These are phyloP conservation scores for Vicia sativa DNA, from an alignment of 306 rosid genomes.

Conservation along the genomic window DNA sequence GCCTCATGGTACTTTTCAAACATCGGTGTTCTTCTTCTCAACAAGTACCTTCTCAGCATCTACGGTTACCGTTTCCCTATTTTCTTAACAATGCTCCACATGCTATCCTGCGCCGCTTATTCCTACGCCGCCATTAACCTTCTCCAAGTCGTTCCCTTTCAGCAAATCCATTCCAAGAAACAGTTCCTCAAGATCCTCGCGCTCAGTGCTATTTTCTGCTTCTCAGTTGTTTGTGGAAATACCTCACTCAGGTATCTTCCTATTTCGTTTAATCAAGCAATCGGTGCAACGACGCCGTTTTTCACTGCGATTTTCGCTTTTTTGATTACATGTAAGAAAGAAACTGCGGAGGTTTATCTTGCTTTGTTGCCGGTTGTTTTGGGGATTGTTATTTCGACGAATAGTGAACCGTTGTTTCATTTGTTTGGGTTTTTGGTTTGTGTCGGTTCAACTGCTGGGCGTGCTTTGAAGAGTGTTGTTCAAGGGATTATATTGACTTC, in stretches of 20 bases:
- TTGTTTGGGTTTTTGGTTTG: constrained; percentile 80
- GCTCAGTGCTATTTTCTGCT: constrained; percentile 73
- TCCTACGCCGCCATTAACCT: constrained; percentile 61
- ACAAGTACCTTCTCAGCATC: constrained; percentile 90
- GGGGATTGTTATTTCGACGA: constrained; percentile 79
- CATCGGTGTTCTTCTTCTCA: constrained; percentile 88
- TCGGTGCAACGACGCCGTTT: constrained; percentile 93
- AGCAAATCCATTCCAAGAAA: constrained; percentile 66
- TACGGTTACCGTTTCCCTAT: constrained; percentile 84
- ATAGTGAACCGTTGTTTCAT: constrained; percentile 83
- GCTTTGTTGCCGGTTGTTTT: constrained; percentile 82
- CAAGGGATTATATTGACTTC: constrained; percentile 79
- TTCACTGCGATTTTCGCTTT: constrained; percentile 86
- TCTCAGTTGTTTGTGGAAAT: constrained; percentile 94
- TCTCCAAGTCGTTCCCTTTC: constrained; percentile 77
- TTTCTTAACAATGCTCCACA: constrained; percentile 94
- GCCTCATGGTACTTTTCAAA: constrained; percentile 88
- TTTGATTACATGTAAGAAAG: constrained; percentile 74
- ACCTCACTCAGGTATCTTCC: constrained; percentile 88
- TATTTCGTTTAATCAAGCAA: constrained; percentile 86
- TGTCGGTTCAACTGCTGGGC: constrained; percentile 84
- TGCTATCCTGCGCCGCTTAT: constrained; percentile 80
- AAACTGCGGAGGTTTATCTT: constrained; percentile 67
- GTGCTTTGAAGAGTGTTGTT: constrained; percentile 86
- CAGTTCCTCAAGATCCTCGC: constrained; percentile 89